These are phyloP conservation scores for Phytophthora fragariae DNA, from an alignment of 352 stramenopile genomes.

Conservation along the genomic window DNA sequence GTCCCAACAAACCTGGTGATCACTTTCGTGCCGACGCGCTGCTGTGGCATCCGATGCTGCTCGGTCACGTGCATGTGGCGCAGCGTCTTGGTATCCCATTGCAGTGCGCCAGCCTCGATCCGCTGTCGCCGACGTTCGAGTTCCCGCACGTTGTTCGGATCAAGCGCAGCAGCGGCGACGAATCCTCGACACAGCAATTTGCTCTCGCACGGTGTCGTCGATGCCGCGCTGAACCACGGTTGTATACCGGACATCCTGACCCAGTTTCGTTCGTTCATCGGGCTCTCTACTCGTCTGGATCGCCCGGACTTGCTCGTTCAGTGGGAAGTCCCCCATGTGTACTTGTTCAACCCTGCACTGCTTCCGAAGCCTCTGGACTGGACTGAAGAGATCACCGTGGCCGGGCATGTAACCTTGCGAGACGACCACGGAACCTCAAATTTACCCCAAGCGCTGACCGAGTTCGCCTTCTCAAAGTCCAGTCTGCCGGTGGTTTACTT, in stretches of 20 bases:
- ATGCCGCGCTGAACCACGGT: slow-evolving; percentile 42
- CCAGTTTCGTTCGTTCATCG: slow-evolving; percentile 48
- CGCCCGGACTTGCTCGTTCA: slow-evolving; percentile 29
- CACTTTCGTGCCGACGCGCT: slow-evolving; percentile 54
- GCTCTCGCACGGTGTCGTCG: slow-evolving; percentile 34
- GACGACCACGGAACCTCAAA: not conserved
- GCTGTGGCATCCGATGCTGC: slow-evolving; percentile 45
- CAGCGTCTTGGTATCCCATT: slow-evolving; percentile 55
- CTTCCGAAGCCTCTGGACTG: slow-evolving; percentile 51
- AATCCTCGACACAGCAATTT: slow-evolving; percentile 25
- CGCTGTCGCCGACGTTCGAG: slow-evolving; percentile 44
- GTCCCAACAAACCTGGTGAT: slow-evolving; percentile 24
- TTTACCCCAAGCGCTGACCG: not conserved
- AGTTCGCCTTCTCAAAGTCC: slow-evolving; percentile 17
- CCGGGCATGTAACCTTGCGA: slow-evolving; percentile 42
- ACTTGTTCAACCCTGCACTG: slow-evolving; percentile 46
- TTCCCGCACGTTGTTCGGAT: slow-evolving; percentile 39
- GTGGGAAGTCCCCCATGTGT: slow-evolving; percentile 53
- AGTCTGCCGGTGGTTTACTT: slow-evolving; percentile 47
- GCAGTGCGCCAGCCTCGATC: slow-evolving; percentile 47
- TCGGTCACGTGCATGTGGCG: slow-evolving; percentile 51
- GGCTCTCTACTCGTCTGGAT: slow-evolving; percentile 32
- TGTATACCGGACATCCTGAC: slow-evolving; percentile 39
- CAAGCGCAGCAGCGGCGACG: not conserved
- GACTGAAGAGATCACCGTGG: slow-evolving; percentile 44